Percentiles rank a stretch among this genome's conserved stretches.
Evolutionary conservation across 805 yeast species (phyloP).

Genomic region (Starmera amethionina): DNA sequence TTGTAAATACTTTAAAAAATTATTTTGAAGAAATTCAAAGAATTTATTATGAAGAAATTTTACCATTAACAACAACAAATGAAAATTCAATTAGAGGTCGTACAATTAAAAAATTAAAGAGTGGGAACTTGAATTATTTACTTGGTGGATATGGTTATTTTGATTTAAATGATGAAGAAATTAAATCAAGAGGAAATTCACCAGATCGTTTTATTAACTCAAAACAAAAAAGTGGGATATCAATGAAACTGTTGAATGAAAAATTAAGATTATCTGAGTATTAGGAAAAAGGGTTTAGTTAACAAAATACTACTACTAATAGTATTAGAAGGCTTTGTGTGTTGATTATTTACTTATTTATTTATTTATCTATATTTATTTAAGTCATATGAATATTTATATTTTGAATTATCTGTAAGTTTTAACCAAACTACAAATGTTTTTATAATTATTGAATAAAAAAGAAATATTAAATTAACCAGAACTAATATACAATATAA

Average conservation of each 20-base stretch:
- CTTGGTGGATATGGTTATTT: conserved; percentile 87
- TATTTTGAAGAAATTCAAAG: conserved; percentile 50
- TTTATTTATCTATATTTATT: not conserved
- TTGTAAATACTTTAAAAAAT: conserved; percentile 55
- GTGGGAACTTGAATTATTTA: conserved; percentile 28
- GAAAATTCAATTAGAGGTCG: conserved; percentile 16
- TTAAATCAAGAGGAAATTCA: conserved; percentile 33
- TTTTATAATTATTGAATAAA: too few species aligned
- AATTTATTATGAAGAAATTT: conserved; percentile 26
- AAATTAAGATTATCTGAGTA: conserved; percentile 20
- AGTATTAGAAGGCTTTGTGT: too few species aligned
- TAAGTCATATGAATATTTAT: too few species aligned
- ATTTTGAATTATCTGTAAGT: too few species aligned
- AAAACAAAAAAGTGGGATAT: conserved; percentile 12
- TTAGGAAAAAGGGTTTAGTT: too few species aligned
- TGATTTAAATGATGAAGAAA: conserved; percentile 55
- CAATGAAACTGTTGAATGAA: conserved; percentile 18
- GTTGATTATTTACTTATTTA: not conserved
- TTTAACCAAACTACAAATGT: too few species aligned
- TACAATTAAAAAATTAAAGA: conserved; percentile 15
- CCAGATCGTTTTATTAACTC: conserved; percentile 15
- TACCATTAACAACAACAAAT: too few species aligned
- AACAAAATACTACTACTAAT: too few species aligned
- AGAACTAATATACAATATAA: too few species aligned
- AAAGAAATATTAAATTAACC: too few species aligned